Evolutionary conservation across 345 rosid species (phyloP), one percentile per base, ranked within the genome.

Genomic region (Ceriops zippeliana): DNA sequence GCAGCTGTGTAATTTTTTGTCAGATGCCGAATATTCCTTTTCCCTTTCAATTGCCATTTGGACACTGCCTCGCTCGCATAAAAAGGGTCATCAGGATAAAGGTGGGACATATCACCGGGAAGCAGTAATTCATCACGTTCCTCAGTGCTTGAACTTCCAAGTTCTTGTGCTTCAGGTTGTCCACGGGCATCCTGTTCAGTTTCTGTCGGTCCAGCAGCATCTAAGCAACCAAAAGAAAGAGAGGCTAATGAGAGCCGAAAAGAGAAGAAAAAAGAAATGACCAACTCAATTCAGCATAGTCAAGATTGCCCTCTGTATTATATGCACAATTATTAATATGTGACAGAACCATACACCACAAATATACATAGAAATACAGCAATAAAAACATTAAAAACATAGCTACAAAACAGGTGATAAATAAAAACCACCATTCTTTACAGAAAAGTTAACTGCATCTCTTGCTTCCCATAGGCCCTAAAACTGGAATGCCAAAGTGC

Each of bases 31-130:
- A 82, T 76, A 64, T 90, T 92, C 78, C 98, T 86, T 81, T 92
- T 96, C 68, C 99, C 89, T 85, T 87, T 96, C 63, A 81, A 79
- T 75, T 86, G 92, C 99, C 99, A 96, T 70, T 86, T 90, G 80
- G 97, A 90, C 75, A 89, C 95, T 49, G 91, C 78, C 76, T 81
- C 92, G 62, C 80, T 78, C 65, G 68, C 76, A 67, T 75, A 72
- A 76, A 71, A 78, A 67, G 80, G 83, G 58, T 82, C 80, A 35
- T 71, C 87, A 32, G 80, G 81, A 81, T 84, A 84, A 54, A 82
- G 76, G 72, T 78, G 79, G 77, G 81, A 68, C 58, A 80, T 69
- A 71, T 86, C 91, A 71, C 89, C 91, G 77, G 97, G 88, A 30
- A 81, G 80, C 52, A 90, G 83, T 17, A 87, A 90, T 71, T 81